Percentiles rank a stretch among this genome's conserved stretches.
phyloP scores from a whole-genome alignment of 176 grass and related monocot genomes.

The Eragrostis nindensis region DNA sequence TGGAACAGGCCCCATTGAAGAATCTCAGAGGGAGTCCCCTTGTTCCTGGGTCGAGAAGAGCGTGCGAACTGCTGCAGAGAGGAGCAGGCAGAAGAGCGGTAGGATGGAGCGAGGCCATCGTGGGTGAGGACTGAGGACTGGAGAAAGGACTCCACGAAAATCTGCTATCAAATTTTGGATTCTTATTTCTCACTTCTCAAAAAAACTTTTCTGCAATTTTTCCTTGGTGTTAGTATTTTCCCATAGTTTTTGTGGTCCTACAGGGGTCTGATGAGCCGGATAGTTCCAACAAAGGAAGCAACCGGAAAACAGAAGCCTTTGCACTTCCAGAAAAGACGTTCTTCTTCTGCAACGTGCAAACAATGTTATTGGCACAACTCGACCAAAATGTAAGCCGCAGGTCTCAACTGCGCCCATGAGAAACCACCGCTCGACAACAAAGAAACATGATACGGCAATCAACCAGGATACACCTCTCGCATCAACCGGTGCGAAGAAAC shows the following conservation, averaged over 20 bases:
- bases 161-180: not conserved
- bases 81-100: slow-evolving; percentile 16
- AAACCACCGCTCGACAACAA: not conserved
- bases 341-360: not conserved
- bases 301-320: not conserved
- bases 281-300: not conserved
- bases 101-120: slow-evolving; percentile 46
- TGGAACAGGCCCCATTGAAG: slow-evolving; percentile 28
- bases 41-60: slow-evolving; percentile 17
- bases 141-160: not conserved
- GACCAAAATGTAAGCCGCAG: not conserved
- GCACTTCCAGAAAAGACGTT: not conserved
- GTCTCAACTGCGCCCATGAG: not conserved
- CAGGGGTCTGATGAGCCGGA: not conserved
- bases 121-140: not conserved
- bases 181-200: not conserved
- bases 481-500: not conserved
- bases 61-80: slow-evolving; percentile 41
- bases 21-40: slow-evolving; percentile 14
- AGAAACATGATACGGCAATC: not conserved
- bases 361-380: not conserved
- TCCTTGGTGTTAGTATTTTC: not conserved
- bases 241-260: slow-evolving; percentile 40
- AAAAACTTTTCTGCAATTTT: not conserved
- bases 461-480: not conserved